Percentiles rank a stretch among this genome's conserved stretches.
phyloP scores from a whole-genome alignment of 2,329 filamentous ascomycete species.

The Exophiala lecanii-corni region DNA sequence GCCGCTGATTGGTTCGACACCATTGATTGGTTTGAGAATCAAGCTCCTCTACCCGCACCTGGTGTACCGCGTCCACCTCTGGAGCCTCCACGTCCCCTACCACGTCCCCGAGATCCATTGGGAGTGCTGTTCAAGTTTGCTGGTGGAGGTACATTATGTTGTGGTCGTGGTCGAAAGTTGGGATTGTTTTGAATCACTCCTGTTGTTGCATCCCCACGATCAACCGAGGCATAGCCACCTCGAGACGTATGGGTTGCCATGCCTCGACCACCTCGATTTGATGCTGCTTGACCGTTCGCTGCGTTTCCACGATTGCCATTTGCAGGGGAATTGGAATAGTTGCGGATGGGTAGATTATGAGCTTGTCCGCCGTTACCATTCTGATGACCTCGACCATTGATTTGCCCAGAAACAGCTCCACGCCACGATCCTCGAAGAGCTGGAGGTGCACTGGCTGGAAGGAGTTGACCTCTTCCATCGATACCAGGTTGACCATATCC shows the following conservation, averaged over 20 bases:
- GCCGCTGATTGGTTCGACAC: too few relatives aligned
- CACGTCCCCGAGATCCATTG: constrained; percentile 31
- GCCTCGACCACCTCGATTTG: constrained; percentile 15
- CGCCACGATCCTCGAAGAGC: constrained; percentile 57
- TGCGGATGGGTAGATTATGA: constrained; percentile 22
- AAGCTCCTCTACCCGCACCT: too few relatives aligned
- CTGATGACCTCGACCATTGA: constrained; percentile 31
- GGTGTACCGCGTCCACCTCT: constrained; percentile 32
- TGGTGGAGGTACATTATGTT: constrained; percentile 48
- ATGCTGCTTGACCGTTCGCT: constrained; percentile 6
- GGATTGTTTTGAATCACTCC: constrained; percentile 54
- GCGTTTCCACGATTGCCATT: constrained; percentile 14
- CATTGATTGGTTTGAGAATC: too few relatives aligned
- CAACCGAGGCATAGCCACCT: constrained; percentile 37
- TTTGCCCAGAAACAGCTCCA: constrained; percentile 50
- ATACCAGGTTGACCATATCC: constrained; percentile 56
- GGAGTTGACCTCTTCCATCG: constrained; percentile 58
- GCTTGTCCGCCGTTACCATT: constrained; percentile 20
- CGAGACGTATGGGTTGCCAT: constrained; percentile 21
- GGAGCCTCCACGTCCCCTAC: constrained; percentile 34
- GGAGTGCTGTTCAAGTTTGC: constrained; percentile 32
- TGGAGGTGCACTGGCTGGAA: constrained; percentile 51
- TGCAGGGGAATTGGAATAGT: constrained; percentile 8
- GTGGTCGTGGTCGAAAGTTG: constrained; percentile 52
- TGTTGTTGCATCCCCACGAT: constrained; percentile 49